Evolutionary conservation across 768 basidiomycete species (phyloP).

Genomic region (Cystobasidium tubakii): DNA sequence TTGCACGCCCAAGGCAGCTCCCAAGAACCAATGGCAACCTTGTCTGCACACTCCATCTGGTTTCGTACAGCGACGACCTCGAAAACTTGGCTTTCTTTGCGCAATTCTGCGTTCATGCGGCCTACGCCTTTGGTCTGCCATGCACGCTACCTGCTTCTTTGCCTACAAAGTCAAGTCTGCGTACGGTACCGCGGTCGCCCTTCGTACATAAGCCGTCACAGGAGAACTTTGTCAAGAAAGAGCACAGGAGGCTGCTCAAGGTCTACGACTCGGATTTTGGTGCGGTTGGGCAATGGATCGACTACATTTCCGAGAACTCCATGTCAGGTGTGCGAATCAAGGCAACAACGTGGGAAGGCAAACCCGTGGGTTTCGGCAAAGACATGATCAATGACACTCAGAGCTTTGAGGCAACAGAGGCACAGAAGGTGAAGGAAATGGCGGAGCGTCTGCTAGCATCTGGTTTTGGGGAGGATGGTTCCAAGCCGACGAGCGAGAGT

Average conservation of each 20-base stretch:
- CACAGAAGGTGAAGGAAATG: slow-evolving; percentile 37
- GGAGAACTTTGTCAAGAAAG: slow-evolving; percentile 84
- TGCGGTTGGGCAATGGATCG: slow-evolving; percentile 71
- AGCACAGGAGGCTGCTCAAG: slow-evolving; percentile 78
- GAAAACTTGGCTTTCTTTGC: slow-evolving; percentile 68
- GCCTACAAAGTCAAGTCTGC: slow-evolving; percentile 68
- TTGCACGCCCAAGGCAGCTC: background rate
- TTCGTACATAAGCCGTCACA: slow-evolving; percentile 90
- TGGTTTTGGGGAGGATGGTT: slow-evolving; percentile 13
- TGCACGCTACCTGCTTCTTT: slow-evolving; percentile 61
- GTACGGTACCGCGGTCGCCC: slow-evolving; percentile 78
- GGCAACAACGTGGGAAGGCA: slow-evolving; percentile 68
- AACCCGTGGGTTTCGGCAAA: slow-evolving; percentile 53
- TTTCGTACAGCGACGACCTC: slow-evolving; percentile 59
- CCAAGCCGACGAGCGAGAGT: slow-evolving; percentile 7
- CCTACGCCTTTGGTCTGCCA: slow-evolving; percentile 76
- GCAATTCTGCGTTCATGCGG: slow-evolving; percentile 76
- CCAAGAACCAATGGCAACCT: background rate
- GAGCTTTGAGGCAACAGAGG: background rate
- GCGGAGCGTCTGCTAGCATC: slow-evolving; percentile 25
- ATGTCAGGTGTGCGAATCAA: slow-evolving; percentile 83
- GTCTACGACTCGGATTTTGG: slow-evolving; percentile 79
- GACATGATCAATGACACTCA: background rate
- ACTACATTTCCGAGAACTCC: slow-evolving; percentile 68
- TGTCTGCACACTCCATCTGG: slow-evolving; percentile 50